Percentiles rank a stretch among this genome's conserved stretches.
phyloP scores from a whole-genome alignment of 768 basidiomycete genomes.

The Cystobasidium tubakii region DNA sequence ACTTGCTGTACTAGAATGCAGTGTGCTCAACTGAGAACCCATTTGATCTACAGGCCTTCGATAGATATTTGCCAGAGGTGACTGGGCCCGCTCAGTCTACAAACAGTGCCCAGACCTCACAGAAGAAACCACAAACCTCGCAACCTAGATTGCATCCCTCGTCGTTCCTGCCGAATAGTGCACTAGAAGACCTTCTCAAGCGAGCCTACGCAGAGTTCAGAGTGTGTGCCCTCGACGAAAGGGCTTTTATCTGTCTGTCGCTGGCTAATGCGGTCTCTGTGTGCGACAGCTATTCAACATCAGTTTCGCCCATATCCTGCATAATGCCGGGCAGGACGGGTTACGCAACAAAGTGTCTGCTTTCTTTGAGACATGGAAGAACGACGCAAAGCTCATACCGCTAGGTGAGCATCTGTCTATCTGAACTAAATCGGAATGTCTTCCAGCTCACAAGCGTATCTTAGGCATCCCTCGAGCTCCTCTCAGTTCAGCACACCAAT shows the following conservation, averaged over 20 bases:
- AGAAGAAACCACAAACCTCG: neutral
- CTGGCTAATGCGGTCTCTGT: no score
- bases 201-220: conserved; percentile 3
- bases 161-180: neutral
- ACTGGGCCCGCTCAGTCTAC: neutral
- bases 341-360: neutral
- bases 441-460: no score
- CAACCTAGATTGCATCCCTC: neutral
- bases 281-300: conserved; percentile 13
- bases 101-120: neutral
- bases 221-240: neutral
- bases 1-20: no score
- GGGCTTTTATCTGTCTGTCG: no score
- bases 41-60: conserved; percentile 13
- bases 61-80: neutral
- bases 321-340: neutral
- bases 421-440: no score
- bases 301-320: neutral
- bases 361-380: conserved; percentile 1
- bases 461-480: neutral
- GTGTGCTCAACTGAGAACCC: no score
- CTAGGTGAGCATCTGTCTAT: neutral
- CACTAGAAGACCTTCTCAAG: neutral
- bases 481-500: neutral
- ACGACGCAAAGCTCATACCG: neutral